Base-by-base conservation (phyloP, 2,329 filamentous ascomycete genomes). In the Ambrosiella beaveri region DNA sequence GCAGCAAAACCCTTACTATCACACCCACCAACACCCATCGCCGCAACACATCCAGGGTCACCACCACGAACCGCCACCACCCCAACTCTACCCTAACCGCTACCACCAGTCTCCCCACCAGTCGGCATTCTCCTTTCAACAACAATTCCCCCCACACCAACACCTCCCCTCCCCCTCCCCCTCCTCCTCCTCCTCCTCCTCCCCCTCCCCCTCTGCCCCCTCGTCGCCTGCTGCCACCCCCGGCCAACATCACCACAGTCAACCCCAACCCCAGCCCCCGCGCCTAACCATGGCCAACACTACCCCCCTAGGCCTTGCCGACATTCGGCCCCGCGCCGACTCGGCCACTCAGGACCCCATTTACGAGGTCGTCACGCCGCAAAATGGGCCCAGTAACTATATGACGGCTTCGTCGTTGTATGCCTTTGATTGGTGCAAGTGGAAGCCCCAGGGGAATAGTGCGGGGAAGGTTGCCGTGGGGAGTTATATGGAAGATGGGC, bases 341-440 rank as follows among this genome's bases (percentile, higher is more conserved):
- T 90, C 86, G 55, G 83, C 80, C 67, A 78, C 93, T 66, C 82
- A 83, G 15, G 88, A 95, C 63, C 80, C 82, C 54, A 73, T 79
- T 56, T 85, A 85, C 66, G 86, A 89, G 65, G 75, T 81, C 56
- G 79, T 81, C 62, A 79, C 80, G 67, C 68, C 80, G 62, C 74
- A 80, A 70, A 69, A 84, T 67, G 70, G 86, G 67, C 94, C 91
- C 62, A 95, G 88, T 75, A 96, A 91, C 68, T 95, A 96, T 67
- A 73, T 95, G 62, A 89, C 91, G 3, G 90, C 91, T 0, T 98
- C 93, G 88, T 85, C 89, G 12, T 84, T 95, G 58, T 98, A 97
- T 69, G 91, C 93, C 11, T 91, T 95, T 65, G 93, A 98, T 72
- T 98, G 93, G 93, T 98, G 93, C 74, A 98, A 98, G 71, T 98